Conservation (phyloP, 805 yeast genomes). For the Lipomyces yamadae region DNA sequence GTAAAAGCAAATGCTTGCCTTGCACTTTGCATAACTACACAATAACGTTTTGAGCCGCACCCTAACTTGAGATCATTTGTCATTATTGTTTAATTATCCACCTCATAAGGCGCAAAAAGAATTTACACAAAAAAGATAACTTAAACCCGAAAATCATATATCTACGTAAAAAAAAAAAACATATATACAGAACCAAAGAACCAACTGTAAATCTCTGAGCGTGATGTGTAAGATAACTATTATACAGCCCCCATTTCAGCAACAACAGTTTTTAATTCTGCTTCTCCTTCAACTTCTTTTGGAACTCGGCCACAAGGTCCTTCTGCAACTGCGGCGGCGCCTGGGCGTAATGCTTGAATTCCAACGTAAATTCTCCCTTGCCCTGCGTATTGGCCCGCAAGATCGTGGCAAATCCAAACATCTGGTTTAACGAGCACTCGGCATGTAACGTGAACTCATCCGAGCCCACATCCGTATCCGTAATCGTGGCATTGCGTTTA, state of each 20-base stretch:
- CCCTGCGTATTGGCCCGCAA: conserved; percentile 98
- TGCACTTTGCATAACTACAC: too few species aligned
- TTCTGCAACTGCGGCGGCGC: conserved; percentile 88
- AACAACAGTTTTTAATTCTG: conserved; percentile 4
- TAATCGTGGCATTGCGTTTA: conserved; percentile 88
- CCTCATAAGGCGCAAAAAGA: too few species aligned
- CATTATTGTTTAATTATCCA: too few species aligned
- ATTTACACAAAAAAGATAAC: too few species aligned
- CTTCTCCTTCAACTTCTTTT: conserved; percentile 55
- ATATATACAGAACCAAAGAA: background rate
- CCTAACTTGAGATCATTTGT: too few species aligned
- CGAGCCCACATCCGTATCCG: conserved; percentile 89
- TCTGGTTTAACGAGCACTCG: conserved; percentile 93
- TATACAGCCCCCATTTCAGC: background rate
- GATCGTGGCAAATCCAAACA: conserved; percentile 96
- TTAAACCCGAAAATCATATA: background rate
- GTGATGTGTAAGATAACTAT: background rate
- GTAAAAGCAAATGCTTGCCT: background rate
- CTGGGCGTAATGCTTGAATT: conserved; percentile 90
- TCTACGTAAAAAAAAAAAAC: background rate
- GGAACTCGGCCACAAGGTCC: conserved; percentile 83
- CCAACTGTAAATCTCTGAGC: background rate
- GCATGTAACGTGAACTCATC: conserved; percentile 94
- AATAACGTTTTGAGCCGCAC: background rate
- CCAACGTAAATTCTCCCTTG: conserved; percentile 96